Base-by-base conservation (phyloP, 2,329 filamentous ascomycete species). In the Didymella glomerata region DNA sequence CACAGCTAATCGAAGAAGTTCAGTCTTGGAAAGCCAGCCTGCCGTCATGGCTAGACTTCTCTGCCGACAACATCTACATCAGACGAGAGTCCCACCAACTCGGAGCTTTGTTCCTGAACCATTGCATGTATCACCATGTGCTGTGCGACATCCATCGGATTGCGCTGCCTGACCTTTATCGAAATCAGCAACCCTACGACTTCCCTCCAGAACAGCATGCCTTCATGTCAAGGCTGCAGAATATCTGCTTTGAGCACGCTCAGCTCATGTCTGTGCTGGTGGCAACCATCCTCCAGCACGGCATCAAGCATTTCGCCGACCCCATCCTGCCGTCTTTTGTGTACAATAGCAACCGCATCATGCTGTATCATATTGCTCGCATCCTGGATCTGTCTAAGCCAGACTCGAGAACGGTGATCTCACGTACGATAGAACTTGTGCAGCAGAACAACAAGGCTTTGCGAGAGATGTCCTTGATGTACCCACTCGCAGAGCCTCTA, bases 121-220 rank as follows among this genome's bases (percentile, higher is more conserved):
- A 74, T 36, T 73, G 70, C 69, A 73, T 74, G 70, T 74, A 74
- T 38, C 71, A 74, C 36, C 72, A 74, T 42, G 72, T 73, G 3
- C 61, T 72, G 52, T 73, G 70, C 49, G 72, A 74, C 34, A 65
- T 74, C 4, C 70, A 74, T 49, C 67, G 72, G 9, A 73, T 74
- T 18, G 63, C 72, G 8, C 61, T 74, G 1, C 72, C 72, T 9
- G 70, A 72, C 2, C 66, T 74, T 4, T 74, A 72, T 60, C 71
- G 71, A 30, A 69, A 71, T 27, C 70, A 71, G 22, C 67, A 73
- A 36, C 69, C 70, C 0, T 74, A 73, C 30, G 48, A 63, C 2
- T 74, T 74, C 25, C 71, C 72, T 9, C 51, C 65, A 5, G 63
- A 69, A 36, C 69, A 70, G 41, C 63, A 67, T 9, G 28, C 59